A percentile compares a stretch with the other conserved stretches of the same genome.
Conservation (phyloP, 2,329 filamentous ascomycete species). For the Davidsoniella australis region DNA sequence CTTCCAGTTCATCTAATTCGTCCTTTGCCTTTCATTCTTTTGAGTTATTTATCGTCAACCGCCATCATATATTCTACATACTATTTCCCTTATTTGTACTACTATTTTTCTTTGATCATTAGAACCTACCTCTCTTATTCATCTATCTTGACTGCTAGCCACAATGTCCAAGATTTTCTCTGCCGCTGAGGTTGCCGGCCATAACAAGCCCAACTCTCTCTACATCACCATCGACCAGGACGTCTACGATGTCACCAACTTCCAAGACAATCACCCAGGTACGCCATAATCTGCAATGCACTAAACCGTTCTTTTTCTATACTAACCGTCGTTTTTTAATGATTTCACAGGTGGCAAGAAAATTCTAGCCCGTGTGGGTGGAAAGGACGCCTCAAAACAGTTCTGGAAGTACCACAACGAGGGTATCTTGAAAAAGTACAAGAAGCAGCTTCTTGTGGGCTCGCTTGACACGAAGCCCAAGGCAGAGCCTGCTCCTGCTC, state of each 20-base stretch:
- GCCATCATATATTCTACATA: constrained; percentile 5
- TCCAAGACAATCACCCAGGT: constrained; percentile 74
- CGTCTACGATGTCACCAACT: constrained; percentile 86
- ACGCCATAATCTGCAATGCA: constrained; percentile 18
- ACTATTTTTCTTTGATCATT: background rate
- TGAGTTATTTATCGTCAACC: background rate
- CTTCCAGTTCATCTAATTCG: background rate
- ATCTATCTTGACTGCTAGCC: background rate
- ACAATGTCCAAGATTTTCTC: constrained; percentile 81
- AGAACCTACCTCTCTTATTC: constrained; percentile 1
- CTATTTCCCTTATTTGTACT: background rate
- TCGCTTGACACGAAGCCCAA: constrained; percentile 79
- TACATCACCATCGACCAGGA: constrained; percentile 90
- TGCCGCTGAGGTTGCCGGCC: constrained; percentile 69
- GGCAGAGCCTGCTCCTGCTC: constrained; percentile 29
- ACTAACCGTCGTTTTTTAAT: background rate
- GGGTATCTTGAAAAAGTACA: constrained; percentile 74
- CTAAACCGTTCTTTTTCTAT: background rate
- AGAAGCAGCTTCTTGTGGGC: constrained; percentile 58
- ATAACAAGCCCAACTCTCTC: constrained; percentile 73
- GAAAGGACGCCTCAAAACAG: constrained; percentile 49
- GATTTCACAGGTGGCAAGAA: constrained; percentile 38
- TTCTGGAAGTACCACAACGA: constrained; percentile 73
- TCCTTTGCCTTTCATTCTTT: constrained; percentile 2
- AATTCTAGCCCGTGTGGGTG: constrained; percentile 44